A percentile compares a stretch with the other conserved stretches of the same genome.
Conservation (phyloP, 768 basidiomycete genomes). For the Psilocybe cyanescens region DNA sequence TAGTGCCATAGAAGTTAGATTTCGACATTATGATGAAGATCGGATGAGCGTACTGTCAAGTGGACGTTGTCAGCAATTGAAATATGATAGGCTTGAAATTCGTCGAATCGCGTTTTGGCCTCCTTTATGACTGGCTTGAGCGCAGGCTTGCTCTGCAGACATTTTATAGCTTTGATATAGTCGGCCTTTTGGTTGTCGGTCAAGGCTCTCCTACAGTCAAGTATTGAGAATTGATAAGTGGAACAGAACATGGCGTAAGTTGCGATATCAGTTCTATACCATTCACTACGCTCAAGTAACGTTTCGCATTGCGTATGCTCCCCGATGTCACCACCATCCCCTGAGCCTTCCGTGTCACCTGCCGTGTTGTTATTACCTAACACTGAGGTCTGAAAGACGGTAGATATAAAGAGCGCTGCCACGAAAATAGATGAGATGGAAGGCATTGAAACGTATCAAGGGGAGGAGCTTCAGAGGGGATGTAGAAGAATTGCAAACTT, state of each 20-base stretch:
- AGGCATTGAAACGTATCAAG: background rate
- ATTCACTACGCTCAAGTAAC: conserved; percentile 17
- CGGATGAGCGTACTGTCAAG: conserved; percentile 30
- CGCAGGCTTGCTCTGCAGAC: conserved; percentile 31
- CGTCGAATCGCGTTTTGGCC: conserved; percentile 37
- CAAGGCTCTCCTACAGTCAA: conserved; percentile 27
- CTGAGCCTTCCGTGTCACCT: background rate
- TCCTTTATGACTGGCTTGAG: conserved; percentile 15
- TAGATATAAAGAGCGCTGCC: background rate
- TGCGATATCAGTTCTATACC: background rate
- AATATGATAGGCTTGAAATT: conserved; percentile 39
- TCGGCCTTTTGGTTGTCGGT: conserved; percentile 23
- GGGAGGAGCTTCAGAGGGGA: background rate
- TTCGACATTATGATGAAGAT: background rate
- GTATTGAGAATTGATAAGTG: background rate
- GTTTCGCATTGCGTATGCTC: conserved; percentile 1
- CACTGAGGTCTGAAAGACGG: background rate
- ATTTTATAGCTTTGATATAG: conserved; percentile 31
- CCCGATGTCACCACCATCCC: background rate
- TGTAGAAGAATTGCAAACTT: background rate
- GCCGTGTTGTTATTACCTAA: background rate
- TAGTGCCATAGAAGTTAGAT: background rate
- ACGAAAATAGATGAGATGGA: background rate
- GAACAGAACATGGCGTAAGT: background rate
- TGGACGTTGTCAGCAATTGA: conserved; percentile 30